Conservation (phyloP, 495 filamentous ascomycete genomes). For the Chaetomium cochliodes region DNA sequence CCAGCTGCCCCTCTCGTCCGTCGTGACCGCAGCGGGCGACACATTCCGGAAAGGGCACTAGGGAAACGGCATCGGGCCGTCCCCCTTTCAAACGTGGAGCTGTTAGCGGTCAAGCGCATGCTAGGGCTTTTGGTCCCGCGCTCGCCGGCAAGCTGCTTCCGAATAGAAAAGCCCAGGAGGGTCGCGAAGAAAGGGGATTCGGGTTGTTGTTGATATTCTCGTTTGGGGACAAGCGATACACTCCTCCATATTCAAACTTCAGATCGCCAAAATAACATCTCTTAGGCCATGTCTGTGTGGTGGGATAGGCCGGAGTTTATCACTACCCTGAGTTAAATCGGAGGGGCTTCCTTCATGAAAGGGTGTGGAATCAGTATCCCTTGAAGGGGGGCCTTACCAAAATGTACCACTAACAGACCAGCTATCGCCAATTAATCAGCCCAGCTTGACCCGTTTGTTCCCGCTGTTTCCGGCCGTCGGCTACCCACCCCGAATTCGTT, state of each 20-base stretch:
- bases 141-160: background rate
- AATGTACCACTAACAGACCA: background rate
- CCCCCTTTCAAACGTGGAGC: conserved; percentile 1
- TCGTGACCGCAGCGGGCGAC: background rate
- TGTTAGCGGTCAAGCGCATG: background rate
- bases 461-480: background rate
- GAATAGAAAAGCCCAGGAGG: background rate
- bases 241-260: background rate
- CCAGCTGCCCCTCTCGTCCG: background rate
- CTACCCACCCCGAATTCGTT: background rate
- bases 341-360: background rate
- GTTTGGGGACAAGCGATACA: background rate
- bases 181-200: background rate
- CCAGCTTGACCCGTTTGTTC: background rate
- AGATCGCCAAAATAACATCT: background rate
- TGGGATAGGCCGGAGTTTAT: background rate
- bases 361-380: background rate
- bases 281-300: background rate
- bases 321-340: background rate
- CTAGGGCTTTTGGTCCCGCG: background rate
- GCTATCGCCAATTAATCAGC: background rate
- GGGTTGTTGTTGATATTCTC: background rate
- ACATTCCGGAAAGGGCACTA: background rate
- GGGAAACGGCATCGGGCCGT: conserved; percentile 6
- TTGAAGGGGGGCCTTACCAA: background rate